Base-by-base conservation (phyloP, 2,329 filamentous ascomycete species). In the Drechslerella dactyloides region DNA sequence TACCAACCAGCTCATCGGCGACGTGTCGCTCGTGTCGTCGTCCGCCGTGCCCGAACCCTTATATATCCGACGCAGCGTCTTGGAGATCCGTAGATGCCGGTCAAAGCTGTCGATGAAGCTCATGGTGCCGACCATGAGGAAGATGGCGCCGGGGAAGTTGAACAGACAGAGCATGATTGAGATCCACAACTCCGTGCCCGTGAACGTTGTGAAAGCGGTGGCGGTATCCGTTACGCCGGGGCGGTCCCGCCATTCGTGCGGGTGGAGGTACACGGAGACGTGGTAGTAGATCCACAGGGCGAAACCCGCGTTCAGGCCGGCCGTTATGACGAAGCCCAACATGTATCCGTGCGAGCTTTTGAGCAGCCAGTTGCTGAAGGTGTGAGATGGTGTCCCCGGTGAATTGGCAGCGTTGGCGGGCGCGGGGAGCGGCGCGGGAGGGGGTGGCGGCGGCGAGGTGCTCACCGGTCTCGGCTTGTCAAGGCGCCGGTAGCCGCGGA, bases 131-230 rank as follows among this genome's bases (percentile, higher is more conserved):
- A 42, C 2, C 7, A 56, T 27, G 15, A 55, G 1, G 11, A 72
- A 23, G 10, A 42, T 53, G 1, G n/a, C 6, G 2, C 66, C 66
- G 13, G 37, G 46, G 15, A 60, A 15, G 24, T 72, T 72, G 21
- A 19, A 64, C 11, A 72, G 44, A 7, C 66, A 59, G 11, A 72
- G 59, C 66, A 72, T 72, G 7, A 72, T 60, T 4, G 54, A 51
- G 0, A 64, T 48, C 66, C 66, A 72, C 51, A 72, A 59, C 23
- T 64, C 54, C 0, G 64, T 33, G 3, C 54, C 59, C 6, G 40
- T 60, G 40, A 72, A 72, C 1, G 59, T 24, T 8, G 59, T 56
- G n/a, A n/a, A n/a, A n/a, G n/a, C n/a, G n/a, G n/a, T 33, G 27
- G 8, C 27, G 27, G 8, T 33, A 8, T 33, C 27, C 2, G 66